phyloP scores from a whole-genome alignment of 768 basidiomycete genomes.

The Mycena olivaceomarginata region DNA sequence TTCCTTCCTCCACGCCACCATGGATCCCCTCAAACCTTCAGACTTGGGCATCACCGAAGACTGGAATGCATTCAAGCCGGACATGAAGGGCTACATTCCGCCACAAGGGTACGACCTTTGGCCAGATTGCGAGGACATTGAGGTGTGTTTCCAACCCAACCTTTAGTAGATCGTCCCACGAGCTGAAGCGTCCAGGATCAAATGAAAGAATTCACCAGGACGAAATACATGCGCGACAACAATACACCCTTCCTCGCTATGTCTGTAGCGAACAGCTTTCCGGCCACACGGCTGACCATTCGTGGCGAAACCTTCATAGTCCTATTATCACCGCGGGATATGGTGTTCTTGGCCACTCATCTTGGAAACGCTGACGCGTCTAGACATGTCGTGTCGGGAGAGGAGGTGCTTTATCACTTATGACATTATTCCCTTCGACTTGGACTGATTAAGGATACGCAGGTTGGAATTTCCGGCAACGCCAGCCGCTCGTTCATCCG shows the following conservation, averaged over 20 bases:
- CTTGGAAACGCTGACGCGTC: neutral
- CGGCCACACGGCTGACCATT: constrained; percentile 9
- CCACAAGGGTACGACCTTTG: constrained; percentile 6
- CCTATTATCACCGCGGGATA: constrained; percentile 10
- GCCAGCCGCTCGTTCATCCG: neutral
- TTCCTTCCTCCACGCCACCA: neutral
- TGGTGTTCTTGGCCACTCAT: constrained; percentile 6
- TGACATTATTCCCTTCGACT: too few relatives aligned
- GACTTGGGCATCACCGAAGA: constrained; percentile 2
- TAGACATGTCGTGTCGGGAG: constrained; percentile 1
- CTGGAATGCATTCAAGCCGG: constrained; percentile 1
- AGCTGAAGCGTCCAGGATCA: neutral
- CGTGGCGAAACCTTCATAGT: constrained; percentile 12
- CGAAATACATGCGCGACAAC: constrained; percentile 23
- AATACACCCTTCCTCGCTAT: constrained; percentile 8
- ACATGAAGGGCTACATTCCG: constrained; percentile 19
- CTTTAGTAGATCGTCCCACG: neutral
- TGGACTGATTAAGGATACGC: too few relatives aligned
- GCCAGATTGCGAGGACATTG: neutral
- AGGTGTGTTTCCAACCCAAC: neutral
- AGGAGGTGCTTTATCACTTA: too few relatives aligned
- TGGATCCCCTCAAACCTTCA: constrained; percentile 28
- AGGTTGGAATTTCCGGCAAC: neutral
- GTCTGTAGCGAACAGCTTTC: neutral
- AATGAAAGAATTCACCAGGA: neutral